A percentile compares a stretch with the other conserved stretches of the same genome.
Evolutionary conservation across 441 rosid species (phyloP).

Genomic region (Aquilaria agallochum): DNA sequence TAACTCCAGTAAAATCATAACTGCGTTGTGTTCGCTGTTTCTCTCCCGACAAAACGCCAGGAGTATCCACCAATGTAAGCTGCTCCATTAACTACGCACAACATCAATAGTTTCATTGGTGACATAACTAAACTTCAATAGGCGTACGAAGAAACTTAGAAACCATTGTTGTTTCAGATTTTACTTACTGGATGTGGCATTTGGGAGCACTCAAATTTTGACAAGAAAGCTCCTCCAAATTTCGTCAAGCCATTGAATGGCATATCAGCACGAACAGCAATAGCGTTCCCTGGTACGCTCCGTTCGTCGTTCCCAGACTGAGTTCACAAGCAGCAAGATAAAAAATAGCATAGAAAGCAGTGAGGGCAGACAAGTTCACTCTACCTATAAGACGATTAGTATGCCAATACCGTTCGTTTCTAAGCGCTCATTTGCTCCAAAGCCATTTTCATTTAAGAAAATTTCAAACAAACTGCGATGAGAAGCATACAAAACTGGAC

Average conservation of each 20-base stretch:
- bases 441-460: too few species aligned
- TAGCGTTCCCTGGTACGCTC: slow-evolving; percentile 64
- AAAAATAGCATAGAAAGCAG: background rate
- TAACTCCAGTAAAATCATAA: slow-evolving; percentile 72
- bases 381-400: too few species aligned
- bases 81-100: slow-evolving; percentile 59
- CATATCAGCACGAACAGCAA: slow-evolving; percentile 73
- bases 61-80: slow-evolving; percentile 69
- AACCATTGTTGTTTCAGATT: background rate
- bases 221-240: slow-evolving; percentile 65
- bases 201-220: slow-evolving; percentile 72
- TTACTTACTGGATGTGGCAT: slow-evolving; percentile 64
- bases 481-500: too few species aligned
- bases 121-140: background rate
- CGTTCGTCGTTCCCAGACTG: slow-evolving; percentile 70
- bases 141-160: background rate
- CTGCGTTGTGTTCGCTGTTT: slow-evolving; percentile 63
- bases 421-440: too few species aligned
- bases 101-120: background rate
- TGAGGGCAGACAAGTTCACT: background rate
- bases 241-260: slow-evolving; percentile 59
- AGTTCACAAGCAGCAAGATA: background rate
- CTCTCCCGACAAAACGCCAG: slow-evolving; percentile 75
- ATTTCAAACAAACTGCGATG: too few species aligned
- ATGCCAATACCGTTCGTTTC: too few species aligned